Evolutionary conservation across 192 early-diverging fungal genomes (phyloP), one percentile per base, ranked within the genome.

Genomic region (Pilobolus umbonatus): DNA sequence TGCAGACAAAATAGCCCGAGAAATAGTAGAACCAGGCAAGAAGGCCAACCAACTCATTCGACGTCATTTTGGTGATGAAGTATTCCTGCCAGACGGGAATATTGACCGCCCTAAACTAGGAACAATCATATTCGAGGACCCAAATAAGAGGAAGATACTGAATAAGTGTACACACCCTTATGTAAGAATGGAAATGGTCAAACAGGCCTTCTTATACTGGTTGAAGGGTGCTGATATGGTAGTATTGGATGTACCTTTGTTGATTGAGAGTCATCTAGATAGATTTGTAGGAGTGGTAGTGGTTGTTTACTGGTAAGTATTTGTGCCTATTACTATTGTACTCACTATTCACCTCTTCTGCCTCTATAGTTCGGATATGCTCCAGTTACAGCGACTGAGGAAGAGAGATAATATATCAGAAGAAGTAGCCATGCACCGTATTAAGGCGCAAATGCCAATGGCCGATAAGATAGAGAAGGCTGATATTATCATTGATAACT

Each of bases 231-330:
- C 84, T 2, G 61, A 74, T 5, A 44, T 93, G 12, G 87, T 89
- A 10, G 77, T 99, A 1, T 75, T 98, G 39, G 96, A 99, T 68
- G 90, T 90, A 1, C 96, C 96, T n/a, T 71, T 99, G 43, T 76
- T 99, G 54, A 85, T 92, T 48, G 96, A 99, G 63, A 80, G 86
- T 14, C 83, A 88, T 12, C 64, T 96, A 55, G 76, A 90, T 62
- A 74, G 74, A 42, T 83, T 85, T 57, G 84, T 95, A 25, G 81
- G 80, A 35, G 63, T 73, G 5, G 83, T 83, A 7, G 73, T 90
- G 22, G 94, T 98, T 1, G 85, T 98, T 2, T 93, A 87, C 55
- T 88, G 87, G 88, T 91, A 74, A 45, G 28, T 17, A 9, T 5
- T n/a, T n/a, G n/a, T n/a, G n/a, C n/a, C n/a, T n/a, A n/a, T n/a